Evolutionary conservation across 805 yeast species (phyloP).

Genomic region (Starmerella bombicola): DNA sequence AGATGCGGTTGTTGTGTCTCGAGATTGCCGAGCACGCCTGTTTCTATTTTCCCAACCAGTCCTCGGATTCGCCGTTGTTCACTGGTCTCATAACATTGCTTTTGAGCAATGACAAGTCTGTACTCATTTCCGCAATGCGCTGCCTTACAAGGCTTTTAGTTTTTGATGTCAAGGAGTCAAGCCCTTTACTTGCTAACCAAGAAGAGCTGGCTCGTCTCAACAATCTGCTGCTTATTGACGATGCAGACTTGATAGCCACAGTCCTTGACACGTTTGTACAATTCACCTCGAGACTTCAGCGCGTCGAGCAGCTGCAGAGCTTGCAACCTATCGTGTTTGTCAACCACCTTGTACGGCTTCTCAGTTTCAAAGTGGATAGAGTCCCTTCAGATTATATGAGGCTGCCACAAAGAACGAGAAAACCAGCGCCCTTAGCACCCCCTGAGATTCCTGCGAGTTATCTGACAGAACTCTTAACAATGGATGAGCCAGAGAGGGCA

Average conservation of each 20-base stretch:
- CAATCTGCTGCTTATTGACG: conserved; percentile 41
- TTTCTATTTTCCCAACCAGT: conserved; percentile 66
- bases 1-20: conserved; percentile 37
- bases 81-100: conserved; percentile 40
- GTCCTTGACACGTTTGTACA: conserved; percentile 75
- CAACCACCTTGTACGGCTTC: conserved; percentile 48
- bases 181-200: conserved; percentile 5
- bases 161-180: conserved; percentile 30
- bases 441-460: conserved; percentile 48
- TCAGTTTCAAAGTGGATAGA: conserved; percentile 36
- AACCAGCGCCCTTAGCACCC: conserved; percentile 52
- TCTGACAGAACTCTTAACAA: conserved; percentile 44
- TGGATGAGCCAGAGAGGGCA: conserved; percentile 82
- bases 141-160: conserved; percentile 70
- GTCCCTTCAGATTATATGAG: conserved; percentile 30
- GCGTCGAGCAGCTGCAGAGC: conserved; percentile 42
- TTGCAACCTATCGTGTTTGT: conserved; percentile 37
- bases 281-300: conserved; percentile 49
- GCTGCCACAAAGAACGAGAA: conserved; percentile 35
- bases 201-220: conserved; percentile 2
- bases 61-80: conserved; percentile 57
- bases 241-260: conserved; percentile 57
- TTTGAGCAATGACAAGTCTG: conserved; percentile 48
- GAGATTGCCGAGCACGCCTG: conserved; percentile 79
- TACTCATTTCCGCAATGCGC: conserved; percentile 57